These are phyloP conservation scores for Elaeis oleifera DNA, from an alignment of 202 grass and related monocot genomes.

Conservation along the genomic window DNA sequence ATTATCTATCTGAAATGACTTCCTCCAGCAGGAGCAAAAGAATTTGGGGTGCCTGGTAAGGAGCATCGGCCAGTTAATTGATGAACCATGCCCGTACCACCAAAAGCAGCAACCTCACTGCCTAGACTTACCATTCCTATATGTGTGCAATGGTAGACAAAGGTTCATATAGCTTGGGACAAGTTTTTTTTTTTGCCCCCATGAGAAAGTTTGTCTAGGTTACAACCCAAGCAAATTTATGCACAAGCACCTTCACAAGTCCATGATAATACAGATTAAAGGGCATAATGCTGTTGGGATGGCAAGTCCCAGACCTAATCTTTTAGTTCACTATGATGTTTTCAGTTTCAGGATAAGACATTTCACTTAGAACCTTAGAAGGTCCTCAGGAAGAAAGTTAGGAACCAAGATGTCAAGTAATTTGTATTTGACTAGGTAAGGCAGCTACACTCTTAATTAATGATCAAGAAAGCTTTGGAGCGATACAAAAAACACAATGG, in stretches of 20 bases:
- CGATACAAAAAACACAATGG: too few relatives aligned
- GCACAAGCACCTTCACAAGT: background rate
- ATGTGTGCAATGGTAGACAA: constrained; percentile 49
- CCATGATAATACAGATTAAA: too few relatives aligned
- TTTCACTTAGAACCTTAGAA: too few relatives aligned
- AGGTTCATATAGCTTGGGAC: background rate
- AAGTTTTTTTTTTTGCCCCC: background rate
- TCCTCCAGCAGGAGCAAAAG: constrained; percentile 56
- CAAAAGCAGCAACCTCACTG: constrained; percentile 14
- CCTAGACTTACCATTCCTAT: constrained; percentile 51
- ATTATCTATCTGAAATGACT: constrained; percentile 68
- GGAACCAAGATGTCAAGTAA: too few relatives aligned
- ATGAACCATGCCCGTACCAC: constrained; percentile 40
- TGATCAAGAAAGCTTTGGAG: too few relatives aligned
- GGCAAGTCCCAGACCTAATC: too few relatives aligned
- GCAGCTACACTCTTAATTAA: too few relatives aligned
- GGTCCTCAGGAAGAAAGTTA: too few relatives aligned
- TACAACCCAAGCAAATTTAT: background rate
- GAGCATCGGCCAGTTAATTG: constrained; percentile 42
- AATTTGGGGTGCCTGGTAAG: constrained; percentile 55
- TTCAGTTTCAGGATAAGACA: too few relatives aligned
- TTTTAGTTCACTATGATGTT: too few relatives aligned
- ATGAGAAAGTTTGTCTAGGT: background rate
- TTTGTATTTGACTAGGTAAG: too few relatives aligned
- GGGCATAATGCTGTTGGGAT: too few relatives aligned